These are phyloP conservation scores for Pseudopithomyces chartarum DNA, from an alignment of 2,329 filamentous ascomycete genomes.

Conservation along the genomic window DNA sequence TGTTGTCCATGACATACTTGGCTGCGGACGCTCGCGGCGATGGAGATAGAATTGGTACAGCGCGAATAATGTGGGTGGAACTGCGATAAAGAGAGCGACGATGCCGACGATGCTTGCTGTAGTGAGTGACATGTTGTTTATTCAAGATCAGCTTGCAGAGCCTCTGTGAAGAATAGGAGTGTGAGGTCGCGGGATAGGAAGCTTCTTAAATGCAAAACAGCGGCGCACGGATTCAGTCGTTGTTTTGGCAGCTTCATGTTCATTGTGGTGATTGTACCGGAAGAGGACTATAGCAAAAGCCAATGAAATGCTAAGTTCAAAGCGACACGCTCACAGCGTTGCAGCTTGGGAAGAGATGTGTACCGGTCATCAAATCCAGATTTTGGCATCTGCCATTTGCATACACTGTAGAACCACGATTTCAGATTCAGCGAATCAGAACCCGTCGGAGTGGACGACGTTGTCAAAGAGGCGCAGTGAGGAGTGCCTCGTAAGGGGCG, in stretches of 20 bases:
- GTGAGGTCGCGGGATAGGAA: neutral
- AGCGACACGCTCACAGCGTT: neutral
- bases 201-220: neutral
- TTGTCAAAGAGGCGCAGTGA: neutral
- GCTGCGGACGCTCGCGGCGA: neutral
- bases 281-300: neutral
- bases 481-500: neutral
- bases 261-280: neutral
- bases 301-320: neutral
- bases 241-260: neutral
- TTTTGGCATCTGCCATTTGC: slow-evolving; percentile 7
- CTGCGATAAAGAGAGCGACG: slow-evolving; percentile 9
- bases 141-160: neutral
- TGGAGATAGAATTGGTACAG: slow-evolving; percentile 18
- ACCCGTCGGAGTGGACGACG: neutral
- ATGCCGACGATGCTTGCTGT: slow-evolving; percentile 15
- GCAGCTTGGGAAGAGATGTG: neutral
- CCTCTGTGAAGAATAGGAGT: neutral
- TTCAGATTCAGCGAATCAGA: neutral
- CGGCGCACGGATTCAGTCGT: neutral
- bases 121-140: slow-evolving; percentile 7
- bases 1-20: neutral
- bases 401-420: neutral
- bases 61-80: slow-evolving; percentile 12
- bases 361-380: neutral